Conservation (phyloP, 2,329 filamentous ascomycete genomes). For the Mycosphaerella sp. region DNA sequence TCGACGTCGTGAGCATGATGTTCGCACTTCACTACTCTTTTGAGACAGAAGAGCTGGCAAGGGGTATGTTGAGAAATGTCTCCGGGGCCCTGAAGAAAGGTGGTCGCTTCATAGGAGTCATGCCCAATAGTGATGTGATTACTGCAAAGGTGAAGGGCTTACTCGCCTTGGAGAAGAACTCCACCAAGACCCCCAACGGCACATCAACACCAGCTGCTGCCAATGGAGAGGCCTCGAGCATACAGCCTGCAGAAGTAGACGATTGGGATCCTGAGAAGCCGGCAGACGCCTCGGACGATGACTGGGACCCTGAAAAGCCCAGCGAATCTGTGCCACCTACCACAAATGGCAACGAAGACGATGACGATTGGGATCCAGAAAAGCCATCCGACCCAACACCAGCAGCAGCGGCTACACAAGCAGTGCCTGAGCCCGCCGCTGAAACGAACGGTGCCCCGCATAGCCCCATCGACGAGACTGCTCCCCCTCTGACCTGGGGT, state of each 20-base stretch:
- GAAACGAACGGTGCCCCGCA: slow-evolving; percentile 7
- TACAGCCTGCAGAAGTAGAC: slow-evolving; percentile 25
- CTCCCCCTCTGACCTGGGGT: slow-evolving; percentile 65
- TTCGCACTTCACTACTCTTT: slow-evolving; percentile 99
- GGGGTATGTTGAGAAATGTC: slow-evolving; percentile 89
- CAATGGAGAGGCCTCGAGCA: slow-evolving; percentile 28
- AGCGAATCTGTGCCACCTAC: slow-evolving; percentile 36
- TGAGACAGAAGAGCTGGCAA: slow-evolving; percentile 81
- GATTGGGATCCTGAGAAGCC: slow-evolving; percentile 39
- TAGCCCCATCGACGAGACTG: slow-evolving; percentile 8
- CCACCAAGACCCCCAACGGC: slow-evolving; percentile 32
- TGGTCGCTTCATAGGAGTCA: slow-evolving; percentile 87
- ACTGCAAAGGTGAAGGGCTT: slow-evolving; percentile 69
- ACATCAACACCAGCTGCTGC: slow-evolving; percentile 27
- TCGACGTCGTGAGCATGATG: slow-evolving; percentile 98
- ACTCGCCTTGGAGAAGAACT: slow-evolving; percentile 51
- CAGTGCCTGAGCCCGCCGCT: slow-evolving; percentile 17
- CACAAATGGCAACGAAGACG: slow-evolving; percentile 23
- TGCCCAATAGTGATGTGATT: slow-evolving; percentile 93
- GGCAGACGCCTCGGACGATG: slow-evolving; percentile 37
- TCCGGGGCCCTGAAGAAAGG: slow-evolving; percentile 86
- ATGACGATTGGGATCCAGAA: slow-evolving; percentile 36
- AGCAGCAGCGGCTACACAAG: slow-evolving; percentile 28
- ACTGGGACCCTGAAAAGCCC: slow-evolving; percentile 39
- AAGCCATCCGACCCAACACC: slow-evolving; percentile 40